Conservation (phyloP, 495 filamentous ascomycete genomes). For the Aspergillus indologenus region DNA sequence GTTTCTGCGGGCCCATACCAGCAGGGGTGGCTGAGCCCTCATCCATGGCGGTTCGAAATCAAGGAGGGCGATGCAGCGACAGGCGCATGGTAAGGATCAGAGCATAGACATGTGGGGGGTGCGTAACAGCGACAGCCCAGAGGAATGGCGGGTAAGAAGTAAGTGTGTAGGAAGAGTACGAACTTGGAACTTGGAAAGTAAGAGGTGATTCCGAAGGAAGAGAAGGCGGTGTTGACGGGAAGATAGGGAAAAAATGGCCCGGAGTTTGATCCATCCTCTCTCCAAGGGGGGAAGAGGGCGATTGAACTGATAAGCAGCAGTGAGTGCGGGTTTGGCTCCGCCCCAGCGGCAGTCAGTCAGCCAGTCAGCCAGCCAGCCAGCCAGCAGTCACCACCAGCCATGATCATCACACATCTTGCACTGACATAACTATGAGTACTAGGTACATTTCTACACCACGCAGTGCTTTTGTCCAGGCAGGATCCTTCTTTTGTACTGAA, state of each 20-base stretch:
- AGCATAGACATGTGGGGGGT: neutral
- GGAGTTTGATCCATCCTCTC: too few relatives aligned
- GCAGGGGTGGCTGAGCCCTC: conserved; percentile 28
- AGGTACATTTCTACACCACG: too few relatives aligned
- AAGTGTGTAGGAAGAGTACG: neutral
- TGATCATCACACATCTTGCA: neutral
- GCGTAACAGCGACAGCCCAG: neutral
- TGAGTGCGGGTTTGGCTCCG: too few relatives aligned
- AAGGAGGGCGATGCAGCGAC: conserved; percentile 16
- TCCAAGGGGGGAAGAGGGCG: neutral
- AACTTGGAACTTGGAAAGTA: too few relatives aligned
- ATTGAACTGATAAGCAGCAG: conserved; percentile 13
- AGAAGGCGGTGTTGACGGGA: neutral
- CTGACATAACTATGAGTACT: too few relatives aligned
- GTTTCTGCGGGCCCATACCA: conserved; percentile 37
- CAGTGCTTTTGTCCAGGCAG: too few relatives aligned
- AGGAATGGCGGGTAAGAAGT: neutral
- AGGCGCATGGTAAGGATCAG: conserved; percentile 19
- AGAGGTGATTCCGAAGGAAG: neutral
- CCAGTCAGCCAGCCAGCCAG: too few relatives aligned
- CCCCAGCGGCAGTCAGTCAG: too few relatives aligned
- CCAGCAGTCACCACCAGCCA: too few relatives aligned
- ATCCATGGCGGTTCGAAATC: conserved; percentile 25
- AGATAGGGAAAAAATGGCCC: neutral
- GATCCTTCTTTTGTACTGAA: too few relatives aligned